Percentiles rank a stretch among this genome's conserved stretches.
Conservation (phyloP, 208 protist species). For the Acanthamoeba royreba region DNA sequence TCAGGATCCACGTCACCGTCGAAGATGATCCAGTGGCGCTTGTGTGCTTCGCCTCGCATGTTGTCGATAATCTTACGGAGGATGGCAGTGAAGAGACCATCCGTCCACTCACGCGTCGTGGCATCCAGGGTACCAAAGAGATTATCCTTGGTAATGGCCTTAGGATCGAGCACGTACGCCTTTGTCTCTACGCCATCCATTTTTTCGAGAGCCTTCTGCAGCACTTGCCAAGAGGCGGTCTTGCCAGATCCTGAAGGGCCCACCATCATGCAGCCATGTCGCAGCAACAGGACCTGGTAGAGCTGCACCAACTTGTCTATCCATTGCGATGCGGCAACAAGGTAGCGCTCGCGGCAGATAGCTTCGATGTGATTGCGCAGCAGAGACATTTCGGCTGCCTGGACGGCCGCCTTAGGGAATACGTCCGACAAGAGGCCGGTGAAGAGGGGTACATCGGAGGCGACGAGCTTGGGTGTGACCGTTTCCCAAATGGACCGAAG, state of each 20-base stretch:
- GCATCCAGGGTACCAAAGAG: constrained; percentile 97
- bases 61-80: constrained; percentile 95
- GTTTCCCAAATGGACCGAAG: constrained; percentile 92
- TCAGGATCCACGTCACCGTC: constrained; percentile 98
- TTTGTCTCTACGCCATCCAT: constrained; percentile 45
- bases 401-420: constrained; percentile 84
- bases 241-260: constrained; percentile 98
- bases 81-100: constrained; percentile 98
- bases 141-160: constrained; percentile 96
- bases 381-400: not conserved
- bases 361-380: constrained; percentile 75
- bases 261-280: constrained; percentile 99
- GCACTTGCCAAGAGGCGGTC: constrained; percentile 91
- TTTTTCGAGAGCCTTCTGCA: constrained; percentile 91
- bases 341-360: constrained; percentile 82
- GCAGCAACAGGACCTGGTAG: constrained; percentile 93
- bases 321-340: constrained; percentile 84
- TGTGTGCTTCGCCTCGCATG: constrained; percentile 75
- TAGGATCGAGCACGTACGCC: constrained; percentile 97
- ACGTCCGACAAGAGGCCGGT: constrained; percentile 93
- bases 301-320: constrained; percentile 97
- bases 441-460: constrained; percentile 93
- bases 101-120: constrained; percentile 98
- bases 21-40: constrained; percentile 97
- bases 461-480: constrained; percentile 97